Evolutionary conservation across 2,329 filamentous ascomycete species (phyloP), one percentile per base, ranked within the genome.

Genomic region (Trichoderma cornu-damae): DNA sequence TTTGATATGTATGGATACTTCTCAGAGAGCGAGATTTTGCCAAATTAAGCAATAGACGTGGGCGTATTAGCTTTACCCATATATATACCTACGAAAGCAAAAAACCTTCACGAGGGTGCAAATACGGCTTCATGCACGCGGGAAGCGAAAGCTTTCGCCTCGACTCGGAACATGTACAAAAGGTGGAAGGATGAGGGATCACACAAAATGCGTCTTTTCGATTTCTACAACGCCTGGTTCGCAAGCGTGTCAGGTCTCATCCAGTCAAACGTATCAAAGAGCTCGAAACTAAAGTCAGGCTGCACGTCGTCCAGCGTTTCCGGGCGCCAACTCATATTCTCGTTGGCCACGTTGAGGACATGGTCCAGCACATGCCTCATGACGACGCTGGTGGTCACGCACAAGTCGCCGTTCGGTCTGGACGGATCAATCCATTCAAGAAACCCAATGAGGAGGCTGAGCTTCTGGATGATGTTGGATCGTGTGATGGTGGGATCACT

Each of bases 351-450:
- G 59, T 80, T 79, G 9, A 81, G 68, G 3, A 77, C 72, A 46
- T 79, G 75, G 35, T 80, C 77, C 8, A 81, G 68, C 1, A 80
- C 79, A 12, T 72, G 74, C 53, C 78, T 74, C 43, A 81, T 79
- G n/a, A 79, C 70, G 2, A 68, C 68, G 57, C 76, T 76, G 64
- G 75, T 77, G 18, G 75, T 69, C 16, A 64, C 67, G 61, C 77
- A 80, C 5, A 81, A 67, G n/a, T 75, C 71, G 5, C 73, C 74
- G 30, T 81, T 81, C 1, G 78, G 76, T 0, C 75, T 75, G 2
- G 72, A 71, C 0, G 77, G 76, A 3, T 71, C 70, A 1, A 81
- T 70, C 78, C 78, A 81, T 51, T 78, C 76, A 9, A 81, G 69
- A 55, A 80, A 81, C 0, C 76, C 77, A 2, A 79, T 72, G 0